phyloP scores from a whole-genome alignment of 495 filamentous ascomycete genomes.

The Pyronema omphalodes region DNA sequence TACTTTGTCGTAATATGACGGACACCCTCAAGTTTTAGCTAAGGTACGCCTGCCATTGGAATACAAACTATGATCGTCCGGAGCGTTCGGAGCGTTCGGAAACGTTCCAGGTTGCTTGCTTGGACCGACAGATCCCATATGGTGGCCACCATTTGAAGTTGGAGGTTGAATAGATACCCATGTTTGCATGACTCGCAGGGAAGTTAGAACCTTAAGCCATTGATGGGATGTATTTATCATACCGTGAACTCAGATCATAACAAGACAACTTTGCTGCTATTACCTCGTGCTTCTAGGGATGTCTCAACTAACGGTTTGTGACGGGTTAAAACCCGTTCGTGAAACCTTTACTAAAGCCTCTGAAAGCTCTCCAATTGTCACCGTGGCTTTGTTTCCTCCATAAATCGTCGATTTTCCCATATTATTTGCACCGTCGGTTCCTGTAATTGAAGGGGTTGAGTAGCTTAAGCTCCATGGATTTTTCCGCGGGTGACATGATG shows the following conservation, averaged over 20 bases:
- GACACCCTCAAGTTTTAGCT: too few species aligned
- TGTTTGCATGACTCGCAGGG: background rate
- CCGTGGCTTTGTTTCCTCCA: too few species aligned
- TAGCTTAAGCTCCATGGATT: too few species aligned
- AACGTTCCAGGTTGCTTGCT: background rate
- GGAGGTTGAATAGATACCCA: background rate
- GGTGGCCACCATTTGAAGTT: background rate
- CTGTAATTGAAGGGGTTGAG: too few species aligned
- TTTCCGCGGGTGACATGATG: too few species aligned
- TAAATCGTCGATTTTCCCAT: too few species aligned
- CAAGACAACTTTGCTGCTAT: background rate
- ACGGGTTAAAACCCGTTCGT: too few species aligned
- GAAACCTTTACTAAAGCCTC: too few species aligned
- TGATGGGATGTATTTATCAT: background rate
- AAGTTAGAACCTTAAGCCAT: background rate
- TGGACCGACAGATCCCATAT: background rate
- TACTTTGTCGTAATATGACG: background rate
- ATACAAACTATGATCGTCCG: background rate
- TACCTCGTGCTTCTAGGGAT: background rate
- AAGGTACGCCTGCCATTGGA: too few species aligned
- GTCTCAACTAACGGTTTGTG: too few species aligned
- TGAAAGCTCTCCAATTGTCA: too few species aligned
- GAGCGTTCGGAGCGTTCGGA: background rate
- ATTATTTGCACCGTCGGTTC: too few species aligned
- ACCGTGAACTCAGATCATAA: background rate